phyloP scores from a whole-genome alignment of 2,329 filamentous ascomycete species.

The Phyllosticta citrichinensis region DNA sequence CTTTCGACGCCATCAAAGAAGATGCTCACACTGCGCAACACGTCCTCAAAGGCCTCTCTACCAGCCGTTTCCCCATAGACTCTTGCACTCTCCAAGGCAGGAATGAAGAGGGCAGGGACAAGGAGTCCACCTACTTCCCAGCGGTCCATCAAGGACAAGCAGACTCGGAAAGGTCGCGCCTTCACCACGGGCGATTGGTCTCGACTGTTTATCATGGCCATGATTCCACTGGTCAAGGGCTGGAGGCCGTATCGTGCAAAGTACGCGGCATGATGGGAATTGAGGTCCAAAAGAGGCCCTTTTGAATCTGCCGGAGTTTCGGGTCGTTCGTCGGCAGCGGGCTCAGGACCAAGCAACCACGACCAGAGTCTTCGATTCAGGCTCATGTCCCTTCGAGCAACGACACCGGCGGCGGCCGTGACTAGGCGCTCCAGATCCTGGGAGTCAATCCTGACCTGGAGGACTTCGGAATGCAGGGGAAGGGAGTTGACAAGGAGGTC shows the following conservation, averaged over 20 bases:
- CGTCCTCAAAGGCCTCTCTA: constrained; percentile 70
- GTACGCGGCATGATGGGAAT: constrained; percentile 50
- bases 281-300: constrained; percentile 28
- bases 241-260: constrained; percentile 73
- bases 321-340: constrained; percentile 31
- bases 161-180: constrained; percentile 81
- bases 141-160: constrained; percentile 91
- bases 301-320: constrained; percentile 20
- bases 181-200: constrained; percentile 49
- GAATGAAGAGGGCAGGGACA: constrained; percentile 79
- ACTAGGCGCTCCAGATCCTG: constrained; percentile 75
- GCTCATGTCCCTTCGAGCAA: constrained; percentile 89
- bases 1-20: constrained; percentile 98
- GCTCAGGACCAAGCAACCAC: constrained; percentile 81
- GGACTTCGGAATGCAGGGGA: constrained; percentile 69
- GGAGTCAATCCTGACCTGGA: constrained; percentile 63
- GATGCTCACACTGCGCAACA: constrained; percentile 82
- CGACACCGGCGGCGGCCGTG: constrained; percentile 74
- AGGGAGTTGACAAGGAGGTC: constrained; percentile 86
- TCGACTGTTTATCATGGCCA: constrained; percentile 55
- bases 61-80: constrained; percentile 57
- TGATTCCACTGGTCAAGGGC: constrained; percentile 61
- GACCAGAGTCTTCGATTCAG: constrained; percentile 90
- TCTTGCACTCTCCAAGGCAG: constrained; percentile 71
- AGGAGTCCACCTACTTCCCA: constrained; percentile 94